Base-by-base conservation (phyloP, 2,329 filamentous ascomycete genomes). In the Colletotrichum graminicola region DNA sequence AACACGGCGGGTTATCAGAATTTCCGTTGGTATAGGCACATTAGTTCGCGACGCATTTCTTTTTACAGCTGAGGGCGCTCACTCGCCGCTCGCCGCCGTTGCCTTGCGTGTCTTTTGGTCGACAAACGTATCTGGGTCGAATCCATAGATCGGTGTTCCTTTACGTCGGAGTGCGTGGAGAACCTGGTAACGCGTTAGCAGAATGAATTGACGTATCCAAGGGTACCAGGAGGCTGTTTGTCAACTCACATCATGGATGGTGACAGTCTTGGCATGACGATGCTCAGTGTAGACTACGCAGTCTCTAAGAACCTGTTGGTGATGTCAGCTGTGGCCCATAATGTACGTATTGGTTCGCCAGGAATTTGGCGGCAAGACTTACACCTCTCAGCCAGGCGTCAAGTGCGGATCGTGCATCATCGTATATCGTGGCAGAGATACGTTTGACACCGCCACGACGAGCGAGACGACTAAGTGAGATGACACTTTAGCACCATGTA, bases 371-470 rank as follows among this genome's bases (percentile, higher is more conserved):
- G 36, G 39, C 23, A 47, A 43, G 36, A 65, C 81, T 43, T 81
- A 91, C 89, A 36, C 74, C 73, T 6, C 81, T 74, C 0, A 95
- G 80, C 0, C 85, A 82, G 0, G 75, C 72, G 29, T 85, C 88
- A 1, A 95, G 63, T 0, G 84, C 88, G 0, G 5, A 23, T 0
- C 93, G 84, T 0, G 86, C 79, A 0, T 93, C 90, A 0, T 90
- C 84, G 75, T 95, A 95, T 3, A 94, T 91, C 0, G 56, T 74
- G 0, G 78, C 86, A 0, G 90, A 91, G 11, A 95, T 94, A 0
- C 93, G 85, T 78, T 94, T 94, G 0, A 95, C 91, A 0, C 93
- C 93, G 1, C 93, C 93, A 8, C 93, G 89, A 7, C 93, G 88
- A 1, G 93, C 93, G 0, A 95, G 81, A 51, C 93, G 90, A 74